Conservation (phyloP, 129 eudicot species). For the Helianthus annuus region HanXRQr2.0-SUNRISE NC_035438.2:18040229-18040728, state of each 20-base stretch:
- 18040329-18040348: slow-evolving; percentile 65
- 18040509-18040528: slow-evolving; percentile 74
- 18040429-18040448: slow-evolving; percentile 66
- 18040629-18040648: background rate
- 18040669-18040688: slow-evolving; percentile 21
- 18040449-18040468: slow-evolving; percentile 77
- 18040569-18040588: background rate
- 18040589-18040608: too few relatives aligned
- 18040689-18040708: slow-evolving; percentile 3
- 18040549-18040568: slow-evolving; percentile 59
- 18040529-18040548: slow-evolving; percentile 59
- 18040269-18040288: background rate
- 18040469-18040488: slow-evolving; percentile 91
- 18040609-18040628: background rate
- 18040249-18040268: background rate
- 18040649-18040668: too few relatives aligned
- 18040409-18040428: slow-evolving; percentile 77
- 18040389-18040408: slow-evolving; percentile 75
- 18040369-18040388: slow-evolving; percentile 64
- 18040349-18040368: slow-evolving; percentile 59
- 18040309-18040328: slow-evolving; percentile 34
- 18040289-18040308: too few relatives aligned
- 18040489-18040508: slow-evolving; percentile 65
- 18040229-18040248: background rate
- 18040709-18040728: slow-evolving; percentile 26